Evolutionary conservation across 2,329 filamentous ascomycete species (phyloP).

Genomic region (Thielaviopsis ethacetica): DNA sequence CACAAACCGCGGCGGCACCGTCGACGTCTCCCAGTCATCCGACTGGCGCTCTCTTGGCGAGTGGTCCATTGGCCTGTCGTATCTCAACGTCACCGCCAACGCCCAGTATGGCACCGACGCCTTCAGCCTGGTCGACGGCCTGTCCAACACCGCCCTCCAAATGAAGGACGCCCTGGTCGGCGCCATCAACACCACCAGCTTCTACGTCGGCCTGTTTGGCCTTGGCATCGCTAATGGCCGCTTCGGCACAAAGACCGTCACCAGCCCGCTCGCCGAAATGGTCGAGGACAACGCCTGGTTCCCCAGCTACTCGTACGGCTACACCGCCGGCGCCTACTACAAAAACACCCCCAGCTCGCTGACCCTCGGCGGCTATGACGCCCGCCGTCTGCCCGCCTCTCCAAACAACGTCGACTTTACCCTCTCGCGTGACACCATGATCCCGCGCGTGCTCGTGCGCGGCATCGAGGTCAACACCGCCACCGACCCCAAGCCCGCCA

Average conservation of each 20-base stretch:
- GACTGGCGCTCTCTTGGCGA: slow-evolving; percentile 43
- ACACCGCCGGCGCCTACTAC: slow-evolving; percentile 60
- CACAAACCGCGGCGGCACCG: slow-evolving; percentile 41
- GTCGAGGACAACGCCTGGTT: slow-evolving; percentile 43
- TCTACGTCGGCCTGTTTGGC: slow-evolving; percentile 38
- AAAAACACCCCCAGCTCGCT: slow-evolving; percentile 34
- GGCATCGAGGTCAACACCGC: slow-evolving; percentile 30
- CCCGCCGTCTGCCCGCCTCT: slow-evolving; percentile 34
- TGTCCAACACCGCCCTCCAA: slow-evolving; percentile 22
- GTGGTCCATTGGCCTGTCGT: slow-evolving; percentile 42
- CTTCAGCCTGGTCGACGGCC: slow-evolving; percentile 25
- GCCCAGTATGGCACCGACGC: slow-evolving; percentile 46
- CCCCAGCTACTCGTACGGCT: slow-evolving; percentile 58
- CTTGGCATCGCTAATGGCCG: slow-evolving; percentile 37
- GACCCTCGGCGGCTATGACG: slow-evolving; percentile 53
- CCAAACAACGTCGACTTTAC: slow-evolving; percentile 44
- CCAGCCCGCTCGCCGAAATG: slow-evolving; percentile 37
- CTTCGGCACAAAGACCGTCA: slow-evolving; percentile 32
- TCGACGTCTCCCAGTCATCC: slow-evolving; percentile 33
- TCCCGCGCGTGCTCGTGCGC: slow-evolving; percentile 44
- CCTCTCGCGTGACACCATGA: slow-evolving; percentile 35
- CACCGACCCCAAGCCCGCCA: slow-evolving; percentile 17
- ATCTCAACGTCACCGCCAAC: slow-evolving; percentile 42
- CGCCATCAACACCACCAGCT: slow-evolving; percentile 37
- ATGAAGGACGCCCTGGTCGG: slow-evolving; percentile 32